These are phyloP conservation scores for Agrocybe pediades DNA, from an alignment of 768 basidiomycete species.

Conservation along the genomic window DNA sequence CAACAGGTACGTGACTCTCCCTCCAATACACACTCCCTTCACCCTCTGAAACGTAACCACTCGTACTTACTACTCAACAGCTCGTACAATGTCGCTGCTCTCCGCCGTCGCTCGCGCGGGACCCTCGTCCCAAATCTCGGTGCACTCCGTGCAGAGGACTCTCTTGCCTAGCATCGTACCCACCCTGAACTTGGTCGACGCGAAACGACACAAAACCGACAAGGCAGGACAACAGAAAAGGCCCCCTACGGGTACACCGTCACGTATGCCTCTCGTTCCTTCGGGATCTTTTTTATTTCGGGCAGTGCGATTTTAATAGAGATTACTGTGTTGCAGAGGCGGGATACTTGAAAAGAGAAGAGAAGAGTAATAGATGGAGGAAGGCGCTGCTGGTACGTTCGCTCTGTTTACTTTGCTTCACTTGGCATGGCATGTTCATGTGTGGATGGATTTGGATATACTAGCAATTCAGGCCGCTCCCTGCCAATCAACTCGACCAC, in stretches of 20 bases:
- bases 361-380: conserved; percentile 7
- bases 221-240: conserved; percentile 2
- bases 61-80: neutral
- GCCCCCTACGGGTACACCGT: conserved; percentile 3
- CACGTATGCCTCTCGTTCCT: neutral
- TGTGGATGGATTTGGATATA: neutral
- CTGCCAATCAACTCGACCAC: conserved; percentile 2
- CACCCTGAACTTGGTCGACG: conserved; percentile 3
- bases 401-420: neutral
- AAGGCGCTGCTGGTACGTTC: conserved; percentile 12
- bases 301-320: neutral
- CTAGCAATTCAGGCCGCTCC: conserved; percentile 12
- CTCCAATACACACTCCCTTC: too few relatives aligned
- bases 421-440: neutral
- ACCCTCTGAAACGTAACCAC: neutral
- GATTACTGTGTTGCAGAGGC: conserved; percentile 9
- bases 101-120: conserved; percentile 17
- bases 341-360: conserved; percentile 13
- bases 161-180: conserved; percentile 8
- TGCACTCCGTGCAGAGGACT: conserved; percentile 4
- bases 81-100: conserved; percentile 20
- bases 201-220: conserved; percentile 11
- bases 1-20: neutral
- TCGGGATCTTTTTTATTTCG: neutral
- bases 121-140: conserved; percentile 12